Evolutionary conservation across 2,329 filamentous ascomycete genomes (phyloP).

Genomic region (Fusarium sublunatum): DNA sequence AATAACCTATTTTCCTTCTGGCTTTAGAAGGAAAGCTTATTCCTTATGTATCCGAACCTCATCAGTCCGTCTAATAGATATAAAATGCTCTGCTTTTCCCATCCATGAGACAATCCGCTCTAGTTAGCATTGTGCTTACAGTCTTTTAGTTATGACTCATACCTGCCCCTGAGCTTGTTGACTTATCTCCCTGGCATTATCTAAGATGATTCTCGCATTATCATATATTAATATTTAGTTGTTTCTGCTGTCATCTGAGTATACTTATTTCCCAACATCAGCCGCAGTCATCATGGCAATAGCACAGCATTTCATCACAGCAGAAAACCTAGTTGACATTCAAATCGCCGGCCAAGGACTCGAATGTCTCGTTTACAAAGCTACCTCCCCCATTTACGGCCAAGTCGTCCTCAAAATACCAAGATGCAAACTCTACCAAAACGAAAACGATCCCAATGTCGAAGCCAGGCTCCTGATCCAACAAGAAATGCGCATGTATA

Average conservation of each 20-base stretch:
- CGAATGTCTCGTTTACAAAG: slow-evolving; percentile 25
- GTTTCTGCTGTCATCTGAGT: not conserved
- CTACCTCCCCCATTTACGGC: not conserved
- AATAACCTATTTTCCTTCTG: too few relatives aligned
- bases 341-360: slow-evolving; percentile 11
- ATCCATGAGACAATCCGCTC: too few relatives aligned
- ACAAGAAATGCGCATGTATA: slow-evolving; percentile 17
- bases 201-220: too few relatives aligned
- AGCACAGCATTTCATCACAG: not conserved
- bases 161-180: not conserved
- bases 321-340: not conserved
- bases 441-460: not conserved
- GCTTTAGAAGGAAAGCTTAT: too few relatives aligned
- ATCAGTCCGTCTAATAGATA: too few relatives aligned
- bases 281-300: not conserved
- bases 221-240: not conserved
- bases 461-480: not conserved
- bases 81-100: too few relatives aligned
- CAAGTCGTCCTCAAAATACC: slow-evolving; percentile 14
- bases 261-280: not conserved
- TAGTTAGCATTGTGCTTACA: too few relatives aligned
- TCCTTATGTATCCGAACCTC: too few relatives aligned
- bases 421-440: slow-evolving; percentile 16
- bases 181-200: not conserved
- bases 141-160: too few relatives aligned